These are phyloP conservation scores for Arachnomyces sp. DNA, from an alignment of 2,329 filamentous ascomycete genomes.

Conservation along the genomic window DNA sequence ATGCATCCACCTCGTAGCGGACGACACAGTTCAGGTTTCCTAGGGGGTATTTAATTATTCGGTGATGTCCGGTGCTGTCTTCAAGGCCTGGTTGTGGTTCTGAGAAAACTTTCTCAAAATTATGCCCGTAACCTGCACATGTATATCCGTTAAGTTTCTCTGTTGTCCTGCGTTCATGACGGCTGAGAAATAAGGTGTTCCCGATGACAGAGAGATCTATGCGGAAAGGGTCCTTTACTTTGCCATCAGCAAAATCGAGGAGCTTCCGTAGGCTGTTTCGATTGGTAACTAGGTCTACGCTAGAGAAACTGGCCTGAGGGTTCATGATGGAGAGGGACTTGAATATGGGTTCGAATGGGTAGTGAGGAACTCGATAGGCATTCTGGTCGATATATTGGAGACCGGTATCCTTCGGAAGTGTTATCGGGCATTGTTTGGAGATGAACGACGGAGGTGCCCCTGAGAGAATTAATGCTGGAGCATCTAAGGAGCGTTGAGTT, in stretches of 20 bases:
- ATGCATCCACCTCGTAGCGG: slow-evolving; percentile 24
- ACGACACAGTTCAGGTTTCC: slow-evolving; percentile 20
- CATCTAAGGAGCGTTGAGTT: neutral
- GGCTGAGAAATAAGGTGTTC: slow-evolving; percentile 26
- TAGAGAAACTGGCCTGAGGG: slow-evolving; percentile 14
- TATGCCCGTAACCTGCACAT: slow-evolving; percentile 22
- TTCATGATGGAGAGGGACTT: slow-evolving; percentile 15
- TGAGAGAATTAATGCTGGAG: neutral
- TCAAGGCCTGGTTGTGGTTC: slow-evolving; percentile 13
- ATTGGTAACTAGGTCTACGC: slow-evolving; percentile 21
- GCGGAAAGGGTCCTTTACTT: slow-evolving; percentile 18
- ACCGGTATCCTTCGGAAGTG: slow-evolving; percentile 8
- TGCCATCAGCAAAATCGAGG: slow-evolving; percentile 18
- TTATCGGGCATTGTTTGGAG: slow-evolving; percentile 3
- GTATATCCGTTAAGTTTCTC: slow-evolving; percentile 9
- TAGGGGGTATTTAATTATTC: slow-evolving; percentile 18
- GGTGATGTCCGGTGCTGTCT: slow-evolving; percentile 17
- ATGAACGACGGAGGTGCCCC: neutral
- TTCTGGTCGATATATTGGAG: slow-evolving; percentile 23
- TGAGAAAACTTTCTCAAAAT: slow-evolving; percentile 23
- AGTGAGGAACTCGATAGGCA: slow-evolving; percentile 18
- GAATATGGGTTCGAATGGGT: slow-evolving; percentile 20
- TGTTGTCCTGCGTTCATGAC: slow-evolving; percentile 17
- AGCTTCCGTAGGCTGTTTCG: slow-evolving; percentile 24
- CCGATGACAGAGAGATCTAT: slow-evolving; percentile 26